Evolutionary conservation across 805 yeast species (phyloP), one percentile per base, ranked within the genome.

Genomic region (Torulaspora gathmanii): DNA sequence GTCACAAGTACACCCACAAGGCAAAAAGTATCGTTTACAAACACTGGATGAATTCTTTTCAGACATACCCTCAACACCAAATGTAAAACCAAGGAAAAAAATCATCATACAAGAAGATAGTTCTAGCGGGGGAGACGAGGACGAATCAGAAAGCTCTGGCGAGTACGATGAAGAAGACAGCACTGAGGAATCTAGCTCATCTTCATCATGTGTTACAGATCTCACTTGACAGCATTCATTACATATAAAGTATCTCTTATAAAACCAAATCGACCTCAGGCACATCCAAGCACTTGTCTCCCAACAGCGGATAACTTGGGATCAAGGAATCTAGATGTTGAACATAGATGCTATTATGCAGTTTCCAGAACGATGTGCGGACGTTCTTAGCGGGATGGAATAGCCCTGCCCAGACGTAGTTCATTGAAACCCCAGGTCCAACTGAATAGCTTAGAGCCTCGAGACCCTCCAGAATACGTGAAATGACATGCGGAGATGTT

Each of bases 341-440:
- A 11, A 86, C 77, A 58, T 90, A 90, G 22, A 89, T 79, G 33
- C 69, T 67, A 56, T 91, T 90, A 70, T 79, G 90, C 11, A 89
- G 62, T 51, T 75, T 81, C 98, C 98, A 93, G 63, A 83, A 93
- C 0, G 93, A 82, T 3, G 67, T 68, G 49, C 99, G 72, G 0
- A 93, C 98, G 57, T 82, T 85, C 45, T 83, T 71, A 0, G 98
- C 96, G 1, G 98, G 95, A 56, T 93, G 98, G 62, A 89, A 93
- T 15, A 93, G 67, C 0, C 99, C 99, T 0, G 83, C 80, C 83
- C 95, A 78, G 0, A 84, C 56, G 63, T 93, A 93, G 55, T 85
- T 80, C 73, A 84, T 61, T 44, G 84, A 70, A 1, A 80, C 57
- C 0, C 95, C 96, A 4, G 78, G 73, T 0, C 99, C 99, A 11